Conservation (phyloP, 169 alveolate genomes). For the Cryptosporidium ubiquitum region DNA sequence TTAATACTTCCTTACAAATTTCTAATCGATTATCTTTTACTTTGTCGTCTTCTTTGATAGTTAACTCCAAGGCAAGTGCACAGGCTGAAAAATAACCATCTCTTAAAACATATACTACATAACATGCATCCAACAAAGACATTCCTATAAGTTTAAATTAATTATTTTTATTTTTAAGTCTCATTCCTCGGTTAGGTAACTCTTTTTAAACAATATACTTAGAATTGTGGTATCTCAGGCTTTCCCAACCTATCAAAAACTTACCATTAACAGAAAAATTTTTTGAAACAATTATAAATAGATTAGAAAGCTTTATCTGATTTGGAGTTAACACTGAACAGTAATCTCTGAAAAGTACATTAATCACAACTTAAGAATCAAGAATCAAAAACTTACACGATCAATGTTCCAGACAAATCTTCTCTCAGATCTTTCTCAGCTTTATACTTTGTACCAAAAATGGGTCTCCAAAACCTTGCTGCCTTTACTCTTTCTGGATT, state of each 20-base stretch:
- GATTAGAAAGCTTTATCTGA: conserved; percentile 27
- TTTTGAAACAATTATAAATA: conserved; percentile 53
- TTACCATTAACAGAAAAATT: conserved; percentile 30
- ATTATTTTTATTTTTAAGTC: neutral
- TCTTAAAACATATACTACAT: conserved; percentile 40
- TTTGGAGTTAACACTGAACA: conserved; percentile 57
- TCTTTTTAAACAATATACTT: neutral
- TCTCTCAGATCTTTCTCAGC: neutral
- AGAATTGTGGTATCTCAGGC: neutral
- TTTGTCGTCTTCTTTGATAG: neutral
- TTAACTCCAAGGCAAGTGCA: conserved; percentile 30
- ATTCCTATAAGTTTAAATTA: conserved; percentile 8
- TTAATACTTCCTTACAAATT: conserved; percentile 33
- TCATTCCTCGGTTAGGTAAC: neutral
- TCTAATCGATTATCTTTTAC: conserved; percentile 1
- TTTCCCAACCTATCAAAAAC: neutral
- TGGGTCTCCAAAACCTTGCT: conserved; percentile 42
- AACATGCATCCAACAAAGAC: conserved; percentile 54
- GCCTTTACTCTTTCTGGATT: neutral
- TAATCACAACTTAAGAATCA: neutral
- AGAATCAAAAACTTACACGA: conserved; percentile 23
- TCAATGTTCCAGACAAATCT: conserved; percentile 29
- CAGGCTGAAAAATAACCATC: conserved; percentile 72
- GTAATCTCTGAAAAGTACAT: conserved; percentile 22
- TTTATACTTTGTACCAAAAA: conserved; percentile 12